Base-by-base conservation (phyloP, 2,329 filamentous ascomycete species). In the Phoma herbarum region DNA sequence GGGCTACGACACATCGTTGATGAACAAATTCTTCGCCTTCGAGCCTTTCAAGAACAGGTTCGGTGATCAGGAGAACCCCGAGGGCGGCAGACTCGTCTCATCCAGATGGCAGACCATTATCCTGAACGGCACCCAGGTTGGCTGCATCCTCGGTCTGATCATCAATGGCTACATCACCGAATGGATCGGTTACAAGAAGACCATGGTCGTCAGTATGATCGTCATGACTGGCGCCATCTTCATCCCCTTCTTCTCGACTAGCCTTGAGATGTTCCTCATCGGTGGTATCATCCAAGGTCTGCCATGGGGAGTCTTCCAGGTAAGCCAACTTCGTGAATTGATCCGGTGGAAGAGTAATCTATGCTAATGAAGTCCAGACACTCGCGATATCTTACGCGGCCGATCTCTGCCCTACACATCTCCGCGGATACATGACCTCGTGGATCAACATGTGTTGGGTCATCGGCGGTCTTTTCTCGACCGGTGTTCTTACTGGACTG, bases 1-100 rank as follows among this genome's bases (percentile, higher is more conserved):
- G 76, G 92, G 91, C 16, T 95, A 92, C 78, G 91, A 96, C 73
- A 83, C 93, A 57, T 87, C 85, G 67, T 80, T 95, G 56, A 87
- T 93, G 75, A 91, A 89, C 80, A 92, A 92, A 76, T 91, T 93
- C 70, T 92, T 86, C 62, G 79, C 71, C 23, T 79, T 79, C 50
- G 72, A 73, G 14, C 69, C 75, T 4, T 82, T 81, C 73, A 73
- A 77, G 45, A 64, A 71, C 50, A 71, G 70, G 37, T 82, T 77
- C 50, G 79, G 80, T 25, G 71, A 74, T 42, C 66, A 74, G 6
- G 63, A 66, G 18, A 59, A 70, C 16, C 56, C 68, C 1, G 74
- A 79, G 31, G 77, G 75, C 11, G 66, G 66, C 29, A 77, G 70
- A 28, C 58, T 79, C 52, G 67, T 82, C 16, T 71, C 79, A 4